Evolutionary conservation across 2,329 filamentous ascomycete species (phyloP).

Genomic region (Claviceps paspali): DNA sequence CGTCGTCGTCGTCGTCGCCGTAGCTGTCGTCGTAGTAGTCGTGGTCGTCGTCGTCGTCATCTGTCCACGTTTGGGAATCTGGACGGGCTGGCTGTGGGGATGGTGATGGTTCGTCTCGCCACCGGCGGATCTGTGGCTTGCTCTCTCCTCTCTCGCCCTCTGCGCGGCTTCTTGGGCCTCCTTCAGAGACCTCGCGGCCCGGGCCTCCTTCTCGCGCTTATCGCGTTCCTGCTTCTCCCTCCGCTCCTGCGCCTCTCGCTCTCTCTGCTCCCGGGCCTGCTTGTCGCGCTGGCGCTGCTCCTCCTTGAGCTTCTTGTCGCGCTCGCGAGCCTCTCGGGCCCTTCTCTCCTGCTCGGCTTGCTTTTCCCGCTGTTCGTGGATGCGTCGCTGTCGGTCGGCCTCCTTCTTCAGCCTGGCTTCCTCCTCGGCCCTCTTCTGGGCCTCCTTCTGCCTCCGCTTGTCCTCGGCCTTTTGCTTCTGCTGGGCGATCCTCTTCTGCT

Average conservation of each 20-base stretch:
- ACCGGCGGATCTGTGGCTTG: conserved; percentile 9
- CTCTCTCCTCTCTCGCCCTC: conserved; percentile 54
- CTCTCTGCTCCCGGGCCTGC: conserved; percentile 55
- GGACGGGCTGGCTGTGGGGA: conserved; percentile 7
- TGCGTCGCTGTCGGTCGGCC: conserved; percentile 62
- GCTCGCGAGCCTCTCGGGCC: conserved; percentile 41
- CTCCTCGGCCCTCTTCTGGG: conserved; percentile 77
- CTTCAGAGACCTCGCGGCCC: conserved; percentile 41
- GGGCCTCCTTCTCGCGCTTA: conserved; percentile 45
- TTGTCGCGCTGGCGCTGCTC: conserved; percentile 69
- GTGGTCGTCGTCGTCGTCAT: too few species aligned
- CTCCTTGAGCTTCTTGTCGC: conserved; percentile 73
- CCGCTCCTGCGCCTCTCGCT: conserved; percentile 53
- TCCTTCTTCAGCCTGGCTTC: conserved; percentile 78
- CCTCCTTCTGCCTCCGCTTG: conserved; percentile 80
- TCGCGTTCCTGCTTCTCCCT: conserved; percentile 46
- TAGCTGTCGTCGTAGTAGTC: too few species aligned
- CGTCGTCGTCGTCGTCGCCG: too few species aligned
- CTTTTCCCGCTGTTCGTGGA: conserved; percentile 72
- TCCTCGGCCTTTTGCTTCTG: conserved; percentile 73
- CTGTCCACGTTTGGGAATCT: conserved; percentile 12
- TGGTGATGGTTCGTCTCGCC: conserved; percentile 19
- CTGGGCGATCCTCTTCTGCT: conserved; percentile 68
- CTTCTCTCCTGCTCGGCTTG: conserved; percentile 79
- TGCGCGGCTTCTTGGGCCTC: conserved; percentile 37